Conservation (phyloP, 768 basidiomycete genomes). For the Naganishia friedmannii region DNA sequence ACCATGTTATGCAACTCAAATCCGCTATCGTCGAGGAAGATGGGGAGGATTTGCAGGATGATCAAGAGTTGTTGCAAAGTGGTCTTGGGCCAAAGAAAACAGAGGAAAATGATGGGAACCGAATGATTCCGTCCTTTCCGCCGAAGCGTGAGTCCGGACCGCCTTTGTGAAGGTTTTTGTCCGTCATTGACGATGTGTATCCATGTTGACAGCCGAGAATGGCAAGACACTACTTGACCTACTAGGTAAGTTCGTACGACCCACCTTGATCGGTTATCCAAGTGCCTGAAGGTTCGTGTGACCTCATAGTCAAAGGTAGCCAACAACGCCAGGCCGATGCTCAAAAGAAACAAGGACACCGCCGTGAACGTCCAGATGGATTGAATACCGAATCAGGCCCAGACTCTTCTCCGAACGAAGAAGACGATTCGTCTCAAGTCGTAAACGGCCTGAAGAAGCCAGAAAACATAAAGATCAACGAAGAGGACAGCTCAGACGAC, state of each 20-base stretch:
- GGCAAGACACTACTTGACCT: neutral
- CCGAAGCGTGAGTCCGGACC: neutral
- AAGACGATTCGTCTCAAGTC: neutral
- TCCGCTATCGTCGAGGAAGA: constrained; percentile 3
- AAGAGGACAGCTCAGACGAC: constrained; percentile 9
- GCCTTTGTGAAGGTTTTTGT: neutral
- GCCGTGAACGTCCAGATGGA: neutral
- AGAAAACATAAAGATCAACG: neutral
- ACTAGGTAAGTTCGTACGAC: neutral
- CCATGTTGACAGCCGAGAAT: neutral
- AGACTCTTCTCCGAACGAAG: neutral
- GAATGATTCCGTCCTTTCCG: neutral
- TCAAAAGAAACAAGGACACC: neutral
- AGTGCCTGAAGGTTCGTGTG: neutral
- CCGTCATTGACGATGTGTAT: neutral
- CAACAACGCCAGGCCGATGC: neutral
- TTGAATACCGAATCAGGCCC: neutral
- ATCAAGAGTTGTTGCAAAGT: neutral
- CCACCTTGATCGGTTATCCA: neutral
- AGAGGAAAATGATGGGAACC: neutral
- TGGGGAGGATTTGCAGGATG: neutral
- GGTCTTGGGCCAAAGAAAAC: neutral
- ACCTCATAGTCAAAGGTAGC: neutral
- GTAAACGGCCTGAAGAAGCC: neutral
- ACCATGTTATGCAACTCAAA: constrained; percentile 2